Conservation (phyloP, 2,329 filamentous ascomycete genomes). For the Beauveria sp. region DNA sequence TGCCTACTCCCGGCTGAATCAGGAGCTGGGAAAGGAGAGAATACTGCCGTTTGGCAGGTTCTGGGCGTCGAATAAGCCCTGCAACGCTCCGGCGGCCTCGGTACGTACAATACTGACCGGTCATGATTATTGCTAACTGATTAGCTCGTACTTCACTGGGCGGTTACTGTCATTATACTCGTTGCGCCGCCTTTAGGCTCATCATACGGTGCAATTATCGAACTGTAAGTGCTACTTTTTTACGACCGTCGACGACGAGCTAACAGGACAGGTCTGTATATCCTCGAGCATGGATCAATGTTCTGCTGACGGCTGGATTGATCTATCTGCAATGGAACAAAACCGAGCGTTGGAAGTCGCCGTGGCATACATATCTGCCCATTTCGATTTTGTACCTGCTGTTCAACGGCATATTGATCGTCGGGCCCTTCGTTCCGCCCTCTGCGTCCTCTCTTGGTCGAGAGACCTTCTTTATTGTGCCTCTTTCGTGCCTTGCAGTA, state of each 20-base stretch:
- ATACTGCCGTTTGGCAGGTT: conserved; percentile 57
- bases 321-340: conserved; percentile 44
- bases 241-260: neutral
- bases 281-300: conserved; percentile 46
- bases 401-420: conserved; percentile 42
- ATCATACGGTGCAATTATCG: conserved; percentile 60
- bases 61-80: conserved; percentile 63
- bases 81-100: conserved; percentile 53
- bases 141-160: conserved; percentile 55
- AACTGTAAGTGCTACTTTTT: conserved; percentile 30
- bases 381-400: conserved; percentile 41
- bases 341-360: conserved; percentile 44
- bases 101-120: conserved; percentile 22
- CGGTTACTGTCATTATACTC: conserved; percentile 57
- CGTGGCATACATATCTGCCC: conserved; percentile 43
- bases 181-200: conserved; percentile 59
- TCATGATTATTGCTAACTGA: neutral
- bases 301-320: conserved; percentile 42
- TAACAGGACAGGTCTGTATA: conserved; percentile 34
- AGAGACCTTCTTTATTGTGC: conserved; percentile 50
- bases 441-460: conserved; percentile 39
- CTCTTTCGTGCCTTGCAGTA: conserved; percentile 45
- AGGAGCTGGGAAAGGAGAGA: conserved; percentile 63
- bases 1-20: conserved; percentile 50
- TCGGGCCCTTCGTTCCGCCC: conserved; percentile 50